Conservation (phyloP, 148 eudicot genomes). For the Vaccinium macrocarpon region DNA sequence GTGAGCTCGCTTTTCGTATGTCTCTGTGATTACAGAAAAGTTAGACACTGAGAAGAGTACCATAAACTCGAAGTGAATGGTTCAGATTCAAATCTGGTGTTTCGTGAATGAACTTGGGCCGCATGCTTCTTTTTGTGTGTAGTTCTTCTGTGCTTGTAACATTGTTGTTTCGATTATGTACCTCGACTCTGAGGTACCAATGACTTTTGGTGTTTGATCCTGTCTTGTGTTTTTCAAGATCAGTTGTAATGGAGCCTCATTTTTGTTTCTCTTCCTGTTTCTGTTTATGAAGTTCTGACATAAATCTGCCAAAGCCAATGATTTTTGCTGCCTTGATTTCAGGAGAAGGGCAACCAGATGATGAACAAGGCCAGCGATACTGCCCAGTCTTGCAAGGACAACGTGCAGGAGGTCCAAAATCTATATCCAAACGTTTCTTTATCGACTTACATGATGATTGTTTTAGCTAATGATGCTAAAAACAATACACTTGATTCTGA, state of each 20-base stretch:
- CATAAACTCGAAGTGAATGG: neutral
- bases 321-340: neutral
- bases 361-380: conserved; percentile 55
- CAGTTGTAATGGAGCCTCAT: neutral
- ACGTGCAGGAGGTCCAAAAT: conserved; percentile 36
- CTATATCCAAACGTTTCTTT: neutral
- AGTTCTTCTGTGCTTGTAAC: neutral
- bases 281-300: neutral
- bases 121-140: neutral
- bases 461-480: neutral
- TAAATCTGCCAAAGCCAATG: neutral
- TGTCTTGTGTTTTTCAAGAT: neutral
- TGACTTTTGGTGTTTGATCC: neutral
- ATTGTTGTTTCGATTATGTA: neutral
- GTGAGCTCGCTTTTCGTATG: conserved; percentile 16
- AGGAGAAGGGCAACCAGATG: conserved; percentile 65
- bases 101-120: neutral
- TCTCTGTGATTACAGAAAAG: neutral
- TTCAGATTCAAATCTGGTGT: neutral
- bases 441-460: neutral
- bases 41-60: neutral
- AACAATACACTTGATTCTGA: neutral
- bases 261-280: neutral
- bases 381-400: conserved; percentile 56
- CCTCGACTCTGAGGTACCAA: neutral